Percentiles rank a stretch among this genome's conserved stretches.
Evolutionary conservation across 1,284 basidiomycete species (phyloP).

Genomic region (Apiotrichum siamense): DNA sequence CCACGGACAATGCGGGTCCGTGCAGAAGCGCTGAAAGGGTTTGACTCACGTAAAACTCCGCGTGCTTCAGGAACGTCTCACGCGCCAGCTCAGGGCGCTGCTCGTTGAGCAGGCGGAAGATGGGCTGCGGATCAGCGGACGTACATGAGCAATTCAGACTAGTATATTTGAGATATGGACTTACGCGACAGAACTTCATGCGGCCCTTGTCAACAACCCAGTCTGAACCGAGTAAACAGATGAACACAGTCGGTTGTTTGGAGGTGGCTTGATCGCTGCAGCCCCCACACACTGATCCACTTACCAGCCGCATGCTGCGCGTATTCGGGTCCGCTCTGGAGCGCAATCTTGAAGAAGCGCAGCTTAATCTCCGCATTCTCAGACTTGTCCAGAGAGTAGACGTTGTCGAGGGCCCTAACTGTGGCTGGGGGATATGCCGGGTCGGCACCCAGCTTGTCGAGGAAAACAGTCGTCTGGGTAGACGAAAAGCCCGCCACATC

Average conservation of each 20-base stretch:
- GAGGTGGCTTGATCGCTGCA: no score
- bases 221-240: constrained; percentile 19
- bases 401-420: constrained; percentile 45
- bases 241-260: no score
- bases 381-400: constrained; percentile 46
- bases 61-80: constrained; percentile 50
- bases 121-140: constrained; percentile 25
- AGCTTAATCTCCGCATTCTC: constrained; percentile 51
- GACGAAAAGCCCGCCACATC: constrained; percentile 41
- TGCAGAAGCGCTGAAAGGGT: no score
- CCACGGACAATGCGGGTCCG: no score
- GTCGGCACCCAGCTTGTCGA: constrained; percentile 47
- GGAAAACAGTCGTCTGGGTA: constrained; percentile 48
- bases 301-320: constrained; percentile 48
- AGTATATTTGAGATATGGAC: not conserved
- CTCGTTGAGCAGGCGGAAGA: constrained; percentile 49
- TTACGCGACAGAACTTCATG: constrained; percentile 49
- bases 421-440: constrained; percentile 35
- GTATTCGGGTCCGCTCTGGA: constrained; percentile 49
- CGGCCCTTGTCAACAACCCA: constrained; percentile 52
- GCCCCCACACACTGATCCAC: constrained; percentile 6
- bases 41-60: constrained; percentile 48
- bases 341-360: constrained; percentile 51
- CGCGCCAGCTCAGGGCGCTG: constrained; percentile 49
- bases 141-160: no score